Evolutionary conservation across 495 filamentous ascomycete genomes (phyloP).

Genomic region (Lophium mytilinum): DNA sequence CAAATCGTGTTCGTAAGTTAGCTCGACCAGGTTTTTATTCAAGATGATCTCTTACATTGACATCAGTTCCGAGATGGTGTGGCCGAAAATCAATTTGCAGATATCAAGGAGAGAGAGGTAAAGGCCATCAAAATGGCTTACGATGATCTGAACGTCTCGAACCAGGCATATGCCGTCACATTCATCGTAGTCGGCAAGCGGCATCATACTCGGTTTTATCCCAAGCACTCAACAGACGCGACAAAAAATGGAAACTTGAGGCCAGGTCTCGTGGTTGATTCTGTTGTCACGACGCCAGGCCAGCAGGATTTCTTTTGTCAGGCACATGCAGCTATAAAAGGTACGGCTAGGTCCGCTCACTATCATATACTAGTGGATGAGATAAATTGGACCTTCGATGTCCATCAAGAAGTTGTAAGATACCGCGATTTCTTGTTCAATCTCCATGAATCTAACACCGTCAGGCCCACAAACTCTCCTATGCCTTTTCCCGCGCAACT

Average conservation of each 20-base stretch:
- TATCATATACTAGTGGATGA: slow-evolving; percentile 8
- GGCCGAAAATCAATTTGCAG: background rate
- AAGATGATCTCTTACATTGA: no score
- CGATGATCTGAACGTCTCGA: background rate
- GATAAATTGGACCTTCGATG: background rate
- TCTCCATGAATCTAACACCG: background rate
- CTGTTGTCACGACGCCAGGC: background rate
- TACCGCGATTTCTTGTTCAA: no score
- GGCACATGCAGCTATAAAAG: background rate
- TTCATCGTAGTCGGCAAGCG: slow-evolving; percentile 23
- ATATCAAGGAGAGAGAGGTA: background rate
- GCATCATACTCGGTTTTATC: slow-evolving; percentile 26
- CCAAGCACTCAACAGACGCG: background rate
- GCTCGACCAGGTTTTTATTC: no score
- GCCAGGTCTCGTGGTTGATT: background rate
- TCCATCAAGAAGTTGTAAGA: background rate
- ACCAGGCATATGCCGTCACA: slow-evolving; percentile 1
- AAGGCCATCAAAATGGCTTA: background rate
- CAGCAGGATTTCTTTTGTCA: background rate
- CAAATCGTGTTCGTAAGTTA: background rate
- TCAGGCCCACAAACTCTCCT: slow-evolving; percentile 25
- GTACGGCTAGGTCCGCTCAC: slow-evolving; percentile 3
- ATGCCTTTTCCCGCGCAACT: slow-evolving; percentile 24
- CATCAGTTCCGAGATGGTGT: background rate
- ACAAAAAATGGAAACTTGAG: background rate